These are phyloP conservation scores for Boletus semigastroideus DNA, from an alignment of 1,284 basidiomycete species.

Conservation along the genomic window DNA sequence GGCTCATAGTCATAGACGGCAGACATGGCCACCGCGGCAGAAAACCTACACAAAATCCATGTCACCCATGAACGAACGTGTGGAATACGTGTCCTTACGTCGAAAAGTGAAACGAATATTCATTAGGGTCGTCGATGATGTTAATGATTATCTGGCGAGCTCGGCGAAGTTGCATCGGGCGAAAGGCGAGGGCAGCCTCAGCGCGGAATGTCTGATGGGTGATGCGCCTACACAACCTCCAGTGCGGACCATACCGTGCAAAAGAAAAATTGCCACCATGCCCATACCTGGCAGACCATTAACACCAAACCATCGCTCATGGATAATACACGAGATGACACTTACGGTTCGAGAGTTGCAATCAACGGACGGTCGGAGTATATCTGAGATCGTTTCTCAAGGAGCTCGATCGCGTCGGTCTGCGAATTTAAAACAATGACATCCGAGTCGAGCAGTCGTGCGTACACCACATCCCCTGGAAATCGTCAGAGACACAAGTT, in stretches of 20 bases:
- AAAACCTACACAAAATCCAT: slow-evolving; percentile 6
- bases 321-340: background rate
- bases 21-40: slow-evolving; percentile 11
- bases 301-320: no score
- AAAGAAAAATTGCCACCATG: background rate
- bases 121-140: background rate
- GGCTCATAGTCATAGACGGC: slow-evolving; percentile 18
- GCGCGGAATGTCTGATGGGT: slow-evolving; percentile 3
- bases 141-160: slow-evolving; percentile 4
- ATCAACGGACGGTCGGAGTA: slow-evolving; percentile 17
- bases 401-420: slow-evolving; percentile 1
- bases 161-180: slow-evolving; percentile 12
- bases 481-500: background rate
- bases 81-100: slow-evolving; percentile 2
- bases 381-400: slow-evolving; percentile 17
- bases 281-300: background rate
- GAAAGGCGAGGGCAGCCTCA: background rate
- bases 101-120: slow-evolving; percentile 6
- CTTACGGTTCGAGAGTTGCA: slow-evolving; percentile 8
- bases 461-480: slow-evolving; percentile 13
- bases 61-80: no score
- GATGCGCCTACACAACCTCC: slow-evolving; percentile 7
- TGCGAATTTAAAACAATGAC: slow-evolving; percentile 11
- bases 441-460: slow-evolving; percentile 10
- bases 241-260: slow-evolving; percentile 1